Evolutionary conservation across 2,329 filamentous ascomycete genomes (phyloP).

Genomic region (Alternaria infectoria): DNA sequence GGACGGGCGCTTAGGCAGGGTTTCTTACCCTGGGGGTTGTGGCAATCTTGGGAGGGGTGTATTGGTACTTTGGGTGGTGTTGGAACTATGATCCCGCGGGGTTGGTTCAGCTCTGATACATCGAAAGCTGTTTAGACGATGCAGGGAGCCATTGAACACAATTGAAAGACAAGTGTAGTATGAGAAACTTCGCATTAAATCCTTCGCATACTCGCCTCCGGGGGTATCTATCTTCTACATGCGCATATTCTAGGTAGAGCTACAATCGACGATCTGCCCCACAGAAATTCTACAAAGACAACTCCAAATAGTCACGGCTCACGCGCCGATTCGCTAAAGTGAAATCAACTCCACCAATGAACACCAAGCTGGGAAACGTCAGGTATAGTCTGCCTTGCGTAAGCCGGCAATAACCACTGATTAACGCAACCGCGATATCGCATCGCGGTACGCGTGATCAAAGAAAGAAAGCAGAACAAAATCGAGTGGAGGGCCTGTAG

Average conservation of each 20-base stretch:
- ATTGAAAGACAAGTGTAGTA: neutral
- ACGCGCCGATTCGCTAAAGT: constrained; percentile 4
- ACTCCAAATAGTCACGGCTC: neutral
- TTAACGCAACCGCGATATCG: constrained; percentile 1
- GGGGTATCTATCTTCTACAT: constrained; percentile 8
- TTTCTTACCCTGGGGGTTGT: neutral
- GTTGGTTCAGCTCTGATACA: neutral
- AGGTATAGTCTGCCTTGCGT: neutral
- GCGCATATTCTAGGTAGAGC: neutral
- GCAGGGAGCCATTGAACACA: neutral
- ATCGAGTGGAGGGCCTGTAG: neutral
- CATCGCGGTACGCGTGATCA: neutral
- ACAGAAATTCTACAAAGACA: neutral
- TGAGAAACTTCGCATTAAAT: neutral
- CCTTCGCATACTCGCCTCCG: neutral
- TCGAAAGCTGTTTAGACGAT: neutral
- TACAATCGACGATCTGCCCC: neutral
- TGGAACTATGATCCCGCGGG: neutral
- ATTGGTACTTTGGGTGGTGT: neutral
- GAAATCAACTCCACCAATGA: neutral
- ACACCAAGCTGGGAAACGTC: constrained; percentile 3
- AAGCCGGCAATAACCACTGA: neutral
- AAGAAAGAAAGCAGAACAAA: neutral
- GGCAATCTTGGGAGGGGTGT: neutral
- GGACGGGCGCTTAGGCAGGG: constrained; percentile 15